Conservation (phyloP, 768 basidiomycete genomes). For the Vishniacozyma victoriae region DNA sequence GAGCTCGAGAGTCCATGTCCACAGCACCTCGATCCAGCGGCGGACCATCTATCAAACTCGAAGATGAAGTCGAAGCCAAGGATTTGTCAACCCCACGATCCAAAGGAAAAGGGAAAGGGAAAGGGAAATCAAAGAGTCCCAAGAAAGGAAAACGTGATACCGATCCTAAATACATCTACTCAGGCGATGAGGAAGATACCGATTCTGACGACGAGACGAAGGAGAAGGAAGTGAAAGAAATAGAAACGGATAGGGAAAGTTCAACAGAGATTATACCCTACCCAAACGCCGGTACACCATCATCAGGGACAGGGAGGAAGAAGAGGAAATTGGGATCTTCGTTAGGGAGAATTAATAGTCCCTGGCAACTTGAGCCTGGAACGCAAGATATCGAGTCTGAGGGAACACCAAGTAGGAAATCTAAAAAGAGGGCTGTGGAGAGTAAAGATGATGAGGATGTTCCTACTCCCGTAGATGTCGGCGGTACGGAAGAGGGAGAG, state of each 20-base stretch:
- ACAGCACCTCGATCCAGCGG: too few species aligned
- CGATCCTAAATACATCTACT: constrained; percentile 1
- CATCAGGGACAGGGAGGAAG: not conserved
- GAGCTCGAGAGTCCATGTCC: too few species aligned
- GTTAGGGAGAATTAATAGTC: too few species aligned
- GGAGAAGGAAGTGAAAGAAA: constrained; percentile 1
- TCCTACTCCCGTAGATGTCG: too few species aligned
- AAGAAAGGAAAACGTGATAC: not conserved
- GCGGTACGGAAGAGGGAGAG: constrained; percentile 59
- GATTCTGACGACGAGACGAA: not conserved
- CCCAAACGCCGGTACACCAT: not conserved
- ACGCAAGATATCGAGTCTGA: not conserved
- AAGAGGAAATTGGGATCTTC: not conserved
- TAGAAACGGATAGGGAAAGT: constrained; percentile 1
- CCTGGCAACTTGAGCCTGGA: too few species aligned
- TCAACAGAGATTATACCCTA: not conserved
- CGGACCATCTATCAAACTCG: too few species aligned
- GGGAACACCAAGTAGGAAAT: constrained; percentile 11
- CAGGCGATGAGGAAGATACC: not conserved
- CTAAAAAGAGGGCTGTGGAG: constrained; percentile 17
- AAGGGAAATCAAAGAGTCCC: constrained; percentile 4
- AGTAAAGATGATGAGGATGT: constrained; percentile 5
- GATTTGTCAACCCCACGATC: too few species aligned
- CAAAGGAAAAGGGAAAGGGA: constrained; percentile 6
- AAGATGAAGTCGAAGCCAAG: too few species aligned